Percentiles rank a stretch among this genome's conserved stretches.
phyloP scores from a whole-genome alignment of 805 yeast species.

The Diddensiella transvaalensis region DNA sequence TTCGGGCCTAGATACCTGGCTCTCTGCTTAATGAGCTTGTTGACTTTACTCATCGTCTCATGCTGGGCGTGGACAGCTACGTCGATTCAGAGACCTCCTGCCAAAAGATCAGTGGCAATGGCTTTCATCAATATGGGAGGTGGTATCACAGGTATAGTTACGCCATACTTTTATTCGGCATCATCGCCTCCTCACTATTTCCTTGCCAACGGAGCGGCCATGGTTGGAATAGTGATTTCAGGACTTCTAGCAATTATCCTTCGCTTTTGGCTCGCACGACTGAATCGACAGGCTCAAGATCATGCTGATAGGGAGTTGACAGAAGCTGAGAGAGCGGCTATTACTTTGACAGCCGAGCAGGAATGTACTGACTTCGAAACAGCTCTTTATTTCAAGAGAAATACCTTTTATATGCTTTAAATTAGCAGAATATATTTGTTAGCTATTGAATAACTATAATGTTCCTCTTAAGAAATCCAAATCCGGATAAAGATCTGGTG shows the following conservation, averaged over 20 bases:
- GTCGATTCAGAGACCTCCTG: slow-evolving; percentile 53
- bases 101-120: slow-evolving; percentile 54
- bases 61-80: slow-evolving; percentile 50
- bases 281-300: slow-evolving; percentile 7
- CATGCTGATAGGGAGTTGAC: slow-evolving; percentile 5
- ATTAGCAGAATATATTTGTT: not conserved
- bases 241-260: slow-evolving; percentile 7
- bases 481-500: slow-evolving; percentile 3
- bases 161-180: slow-evolving; percentile 17
- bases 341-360: slow-evolving; percentile 9
- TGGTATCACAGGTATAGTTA: slow-evolving; percentile 17
- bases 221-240: slow-evolving; percentile 9
- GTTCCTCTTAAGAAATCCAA: slow-evolving; percentile 6
- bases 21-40: slow-evolving; percentile 5
- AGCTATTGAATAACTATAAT: not conserved
- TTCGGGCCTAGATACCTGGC: slow-evolving; percentile 5
- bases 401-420: slow-evolving; percentile 8
- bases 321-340: slow-evolving; percentile 8
- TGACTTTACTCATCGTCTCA: slow-evolving; percentile 4
- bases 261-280: slow-evolving; percentile 8
- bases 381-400: slow-evolving; percentile 5
- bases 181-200: slow-evolving; percentile 17
- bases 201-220: slow-evolving; percentile 17
- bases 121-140: slow-evolving; percentile 51
- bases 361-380: slow-evolving; percentile 13